Evolutionary conservation across 202 grass and related monocot species (phyloP), one percentile per base, ranked within the genome.

Genomic region (Bolboschoenoplectus hybrid): DNA sequence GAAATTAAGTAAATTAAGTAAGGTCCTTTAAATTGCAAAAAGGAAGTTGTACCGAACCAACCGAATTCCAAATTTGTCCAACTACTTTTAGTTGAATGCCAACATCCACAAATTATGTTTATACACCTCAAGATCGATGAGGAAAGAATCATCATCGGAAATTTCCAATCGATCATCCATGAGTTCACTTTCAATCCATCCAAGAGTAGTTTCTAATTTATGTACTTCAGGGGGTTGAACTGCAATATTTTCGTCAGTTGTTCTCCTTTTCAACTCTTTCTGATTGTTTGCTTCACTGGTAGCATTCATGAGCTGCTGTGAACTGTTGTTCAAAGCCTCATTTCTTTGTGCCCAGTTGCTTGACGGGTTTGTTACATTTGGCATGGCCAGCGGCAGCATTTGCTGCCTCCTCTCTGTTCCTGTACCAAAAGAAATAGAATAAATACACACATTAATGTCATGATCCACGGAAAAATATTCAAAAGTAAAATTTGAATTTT

Each of bases 111-210:
- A 3, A 74, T 46, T 26, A 74, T 74, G 19, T 49, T 76, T 26
- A 53, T 20, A 53, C 5, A 76, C 12, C 73, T 76, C 73, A 10
- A 52, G 20, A 55, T 76, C 73, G 8, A 76, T 38, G 46, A 76
- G 73, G 51, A 74, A 74, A 46, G 20, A 34, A 13, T 74, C 71
- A 6, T 74, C 45, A 34, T 74, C 10, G n/a, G 4, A 49, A 47
- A 26, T 32, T 74, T 74, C 71, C 9, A 34, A 17, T 49, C 9
- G 19, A 74, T 74, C 71, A 12, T 74, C 45, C 71, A 74, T 51
- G 19, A 74, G 71, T 50, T 74, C 71, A 6, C 9, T 74, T 51
- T 74, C 45, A 34, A 74, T 74, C 71, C 71, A 51, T 20, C 71
- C 51, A 12, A 35, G 11, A 36, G 46, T 6, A 20, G 46, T 7